Base-by-base conservation (phyloP, 2,329 filamentous ascomycete genomes). In the Cladophialophora bantiana region DNA sequence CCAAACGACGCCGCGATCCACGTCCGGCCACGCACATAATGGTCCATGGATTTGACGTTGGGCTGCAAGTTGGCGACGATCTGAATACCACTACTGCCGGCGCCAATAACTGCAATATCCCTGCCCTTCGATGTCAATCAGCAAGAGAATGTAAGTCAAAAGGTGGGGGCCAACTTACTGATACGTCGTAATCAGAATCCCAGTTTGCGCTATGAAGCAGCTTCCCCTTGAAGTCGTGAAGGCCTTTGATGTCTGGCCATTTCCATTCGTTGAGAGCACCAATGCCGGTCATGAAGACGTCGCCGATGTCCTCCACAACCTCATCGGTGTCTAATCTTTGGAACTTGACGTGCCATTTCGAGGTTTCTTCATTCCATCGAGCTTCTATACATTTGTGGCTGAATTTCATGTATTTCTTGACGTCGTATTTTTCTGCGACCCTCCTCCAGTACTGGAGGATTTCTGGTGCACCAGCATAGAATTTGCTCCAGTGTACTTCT, bases 241-340 rank as follows among this genome's bases (percentile, higher is more conserved):
- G 59, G 1, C 75, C 75, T 18, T 67, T 63, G 53, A 77, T 76
- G 4, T 72, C 48, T 59, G 78, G 59, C 80, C 79, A 70, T 71
- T 78, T 77, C 0, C 86, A 86, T 42, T 82, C 75, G 71, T 88
- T 88, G 35, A 88, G 75, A 68, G 86, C 84, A 0, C 87, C 86
- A 36, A 87, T 84, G 1, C 83, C 86, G 9, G 83, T 86, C 35
- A 88, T 79, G 12, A 88, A 75, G 65, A 88, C 87, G 70, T 87
- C 84, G 4, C 81, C 81, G 45, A 68, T 64, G 54, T 76, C 74
- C 42, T 74, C 71, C 20, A 73, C 64, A 7, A 71, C 60, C 58
- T 72, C 68, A 7, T 59, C 53, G 42, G 55, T 64, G 50, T 66
- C 70, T 7, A 66, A 34, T 13, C 65, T 67, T 45, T 66, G 57